phyloP scores from a whole-genome alignment of 192 early-diverging fungal species.

The Backusella luteola region DNA sequence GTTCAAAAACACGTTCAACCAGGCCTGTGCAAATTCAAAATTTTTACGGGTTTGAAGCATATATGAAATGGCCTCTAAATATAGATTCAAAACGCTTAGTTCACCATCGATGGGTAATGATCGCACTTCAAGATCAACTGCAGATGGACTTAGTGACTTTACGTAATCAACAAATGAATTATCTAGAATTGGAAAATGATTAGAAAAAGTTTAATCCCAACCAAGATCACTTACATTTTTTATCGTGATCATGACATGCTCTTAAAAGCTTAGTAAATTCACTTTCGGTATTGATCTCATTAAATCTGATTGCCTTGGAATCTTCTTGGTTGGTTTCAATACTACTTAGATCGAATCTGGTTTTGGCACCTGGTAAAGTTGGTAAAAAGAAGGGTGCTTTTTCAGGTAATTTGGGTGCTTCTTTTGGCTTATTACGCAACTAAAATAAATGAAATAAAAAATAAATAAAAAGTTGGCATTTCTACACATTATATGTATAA shows the following conservation, averaged over 20 bases:
- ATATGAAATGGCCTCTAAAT: constrained; percentile 64
- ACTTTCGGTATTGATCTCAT: constrained; percentile 53
- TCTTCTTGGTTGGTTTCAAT: constrained; percentile 34
- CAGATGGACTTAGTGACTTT: constrained; percentile 78
- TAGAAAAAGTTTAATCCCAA: background rate
- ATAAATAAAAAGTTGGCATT: background rate
- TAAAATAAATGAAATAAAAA: constrained; percentile 6
- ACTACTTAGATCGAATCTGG: constrained; percentile 20
- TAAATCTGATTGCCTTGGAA: constrained; percentile 42
- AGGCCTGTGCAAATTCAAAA: constrained; percentile 87
- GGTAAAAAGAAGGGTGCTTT: constrained; percentile 94
- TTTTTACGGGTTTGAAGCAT: constrained; percentile 66
- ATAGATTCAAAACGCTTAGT: constrained; percentile 56
- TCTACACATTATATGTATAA: background rate
- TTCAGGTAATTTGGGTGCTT: constrained; percentile 87
- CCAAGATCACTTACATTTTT: constrained; percentile 36
- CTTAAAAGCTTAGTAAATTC: constrained; percentile 62
- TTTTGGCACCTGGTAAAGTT: constrained; percentile 64
- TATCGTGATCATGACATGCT: constrained; percentile 38
- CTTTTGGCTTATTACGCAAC: constrained; percentile 87
- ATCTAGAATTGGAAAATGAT: constrained; percentile 31
- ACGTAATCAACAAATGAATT: constrained; percentile 67
- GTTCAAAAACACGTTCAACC: constrained; percentile 72
- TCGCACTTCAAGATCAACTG: constrained; percentile 83
- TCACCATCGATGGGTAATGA: constrained; percentile 69